Evolutionary conservation across 2,329 filamentous ascomycete species (phyloP), one percentile per base, ranked within the genome.

Genomic region (Neopestalotiopsis rosae): DNA sequence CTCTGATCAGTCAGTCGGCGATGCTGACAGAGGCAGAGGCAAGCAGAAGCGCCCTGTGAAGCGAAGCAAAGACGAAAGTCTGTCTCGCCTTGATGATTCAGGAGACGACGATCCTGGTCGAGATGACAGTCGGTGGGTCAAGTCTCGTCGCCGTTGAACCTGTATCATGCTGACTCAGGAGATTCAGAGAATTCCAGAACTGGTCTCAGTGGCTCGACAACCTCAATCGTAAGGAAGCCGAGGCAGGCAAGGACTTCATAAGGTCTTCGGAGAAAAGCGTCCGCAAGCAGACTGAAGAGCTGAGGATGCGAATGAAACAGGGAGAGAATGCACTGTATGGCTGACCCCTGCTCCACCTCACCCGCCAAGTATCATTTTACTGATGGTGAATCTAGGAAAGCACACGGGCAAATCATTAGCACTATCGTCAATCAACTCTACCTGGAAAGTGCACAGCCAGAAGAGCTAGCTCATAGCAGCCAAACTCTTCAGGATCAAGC

Each of bases 321-420:
- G 73, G 74, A 56, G 77, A 75, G 59, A 61, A 74, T 9, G 71
- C 75, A 7, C 70, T 80, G 80, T 81, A 63, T 74, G 77, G 40
- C 57, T 12, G 77, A 42, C 57, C 10, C 9, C 28, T 61, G 34
- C 2, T 1, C n/a, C n/a, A n/a, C 57, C 4, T 13, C 42, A 32
- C 13, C 13, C 10, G 17, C 24, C 13, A 12, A 3, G 9, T 7
- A 5, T 49, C 4, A 28, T 40, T 7, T 30, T 9, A 7, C 56
- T 61, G 38, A 69, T 74, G n/a, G 74, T 62, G n/a, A 14, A 28
- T 24, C 12, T 20, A 77, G 76, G 12, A 61, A 49, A 4, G 28
- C 70, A 28, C 65, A n/a, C 20, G 70, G 71, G 45, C 68, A 71
- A 6, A 68, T 66, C 58, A 61, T 68, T 24, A 40, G 52, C 20